These are phyloP conservation scores for Nakazawaea holstii DNA, from an alignment of 805 yeast species.

Conservation along the genomic window DNA sequence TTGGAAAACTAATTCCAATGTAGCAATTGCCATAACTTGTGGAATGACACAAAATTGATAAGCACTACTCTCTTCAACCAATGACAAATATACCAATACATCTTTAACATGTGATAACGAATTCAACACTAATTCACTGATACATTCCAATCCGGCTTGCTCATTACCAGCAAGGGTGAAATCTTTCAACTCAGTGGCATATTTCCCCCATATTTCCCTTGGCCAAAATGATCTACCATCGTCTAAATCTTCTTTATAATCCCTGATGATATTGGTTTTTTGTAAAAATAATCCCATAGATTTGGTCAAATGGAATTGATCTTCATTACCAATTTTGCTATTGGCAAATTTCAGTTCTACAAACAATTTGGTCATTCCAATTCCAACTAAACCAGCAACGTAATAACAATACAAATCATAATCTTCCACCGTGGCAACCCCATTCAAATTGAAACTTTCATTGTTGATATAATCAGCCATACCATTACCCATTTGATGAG, in stretches of 20 bases:
- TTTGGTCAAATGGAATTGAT: slow-evolving; percentile 56
- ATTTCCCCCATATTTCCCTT: slow-evolving; percentile 82
- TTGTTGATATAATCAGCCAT: slow-evolving; percentile 90
- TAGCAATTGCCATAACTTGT: slow-evolving; percentile 98
- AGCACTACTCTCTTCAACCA: slow-evolving; percentile 72
- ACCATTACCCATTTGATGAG: slow-evolving; percentile 90
- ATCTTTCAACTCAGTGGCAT: slow-evolving; percentile 58
- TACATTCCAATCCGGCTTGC: slow-evolving; percentile 63
- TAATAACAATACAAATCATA: slow-evolving; percentile 92
- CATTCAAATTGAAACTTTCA: slow-evolving; percentile 73
- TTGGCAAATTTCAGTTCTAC: slow-evolving; percentile 71
- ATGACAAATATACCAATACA: slow-evolving; percentile 67
- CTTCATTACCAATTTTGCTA: slow-evolving; percentile 32
- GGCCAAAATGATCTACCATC: slow-evolving; percentile 98
- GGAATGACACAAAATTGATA: slow-evolving; percentile 96
- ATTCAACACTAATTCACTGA: slow-evolving; percentile 74
- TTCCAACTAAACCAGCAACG: slow-evolving; percentile 98
- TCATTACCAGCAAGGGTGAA: slow-evolving; percentile 46
- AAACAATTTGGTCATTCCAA: slow-evolving; percentile 82
- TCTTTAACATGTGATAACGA: slow-evolving; percentile 76
- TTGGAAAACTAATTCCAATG: slow-evolving; percentile 78
- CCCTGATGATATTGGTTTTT: slow-evolving; percentile 94
- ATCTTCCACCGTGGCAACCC: slow-evolving; percentile 73
- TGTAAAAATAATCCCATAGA: slow-evolving; percentile 95
- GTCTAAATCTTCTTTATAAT: slow-evolving; percentile 83